These are phyloP conservation scores for Arabis hirsuta DNA, from an alignment of 345 rosid genomes.

Conservation along the genomic window DNA sequence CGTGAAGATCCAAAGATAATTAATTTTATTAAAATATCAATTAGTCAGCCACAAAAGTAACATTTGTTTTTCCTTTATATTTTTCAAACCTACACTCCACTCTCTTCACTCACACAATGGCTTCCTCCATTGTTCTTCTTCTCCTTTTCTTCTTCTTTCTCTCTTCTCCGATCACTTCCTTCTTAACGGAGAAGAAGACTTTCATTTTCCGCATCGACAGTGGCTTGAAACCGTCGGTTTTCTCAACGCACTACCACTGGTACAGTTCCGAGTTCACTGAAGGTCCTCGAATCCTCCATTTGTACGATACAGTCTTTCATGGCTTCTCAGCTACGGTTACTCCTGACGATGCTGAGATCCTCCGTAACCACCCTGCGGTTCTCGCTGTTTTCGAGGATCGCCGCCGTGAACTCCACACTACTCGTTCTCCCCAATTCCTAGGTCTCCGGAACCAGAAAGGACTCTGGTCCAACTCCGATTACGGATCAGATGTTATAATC, in stretches of 20 bases:
- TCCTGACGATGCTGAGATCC: slow-evolving; percentile 46
- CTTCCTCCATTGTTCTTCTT: slow-evolving; percentile 31
- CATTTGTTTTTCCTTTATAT: background rate
- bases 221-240: slow-evolving; percentile 65
- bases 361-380: slow-evolving; percentile 62
- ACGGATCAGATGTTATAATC: slow-evolving; percentile 77
- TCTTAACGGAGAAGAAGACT: slow-evolving; percentile 47
- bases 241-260: slow-evolving; percentile 79
- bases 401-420: slow-evolving; percentile 74
- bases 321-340: slow-evolving; percentile 79
- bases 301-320: slow-evolving; percentile 83
- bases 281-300: slow-evolving; percentile 65
- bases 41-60: background rate
- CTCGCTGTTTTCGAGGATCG: slow-evolving; percentile 68
- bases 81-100: slow-evolving; percentile 18
- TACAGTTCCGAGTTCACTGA: slow-evolving; percentile 68
- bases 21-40: background rate
- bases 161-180: slow-evolving; percentile 1
- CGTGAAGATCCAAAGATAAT: background rate
- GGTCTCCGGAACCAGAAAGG: slow-evolving; percentile 77
- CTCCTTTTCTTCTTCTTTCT: slow-evolving; percentile 26
- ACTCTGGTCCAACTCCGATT: slow-evolving; percentile 79
- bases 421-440: slow-evolving; percentile 81
- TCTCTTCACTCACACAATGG: slow-evolving; percentile 43
- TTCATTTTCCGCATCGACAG: slow-evolving; percentile 66